Conservation (phyloP, 345 rosid genomes). For the Dipteronia dyeriana region DNA sequence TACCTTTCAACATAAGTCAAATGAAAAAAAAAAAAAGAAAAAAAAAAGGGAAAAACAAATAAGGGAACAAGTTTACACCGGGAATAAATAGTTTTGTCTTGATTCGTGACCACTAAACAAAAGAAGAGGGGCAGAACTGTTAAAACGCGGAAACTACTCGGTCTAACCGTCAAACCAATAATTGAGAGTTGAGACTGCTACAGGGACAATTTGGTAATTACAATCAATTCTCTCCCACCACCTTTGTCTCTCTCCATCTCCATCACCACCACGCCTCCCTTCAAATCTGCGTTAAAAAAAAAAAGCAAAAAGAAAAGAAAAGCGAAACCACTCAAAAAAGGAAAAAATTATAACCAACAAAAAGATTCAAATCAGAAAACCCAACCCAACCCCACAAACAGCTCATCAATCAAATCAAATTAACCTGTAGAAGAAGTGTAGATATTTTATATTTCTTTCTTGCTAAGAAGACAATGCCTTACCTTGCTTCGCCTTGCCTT, state of each 20-base stretch:
- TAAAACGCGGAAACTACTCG: not conserved
- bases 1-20: too few relatives aligned
- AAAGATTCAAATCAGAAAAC: not conserved
- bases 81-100: too few relatives aligned
- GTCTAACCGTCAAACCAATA: not conserved
- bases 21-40: too few relatives aligned
- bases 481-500: not conserved
- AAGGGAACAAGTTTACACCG: too few relatives aligned
- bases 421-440: not conserved
- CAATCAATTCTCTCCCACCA: not conserved
- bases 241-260: not conserved
- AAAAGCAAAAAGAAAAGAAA: not conserved
- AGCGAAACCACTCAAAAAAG: not conserved
- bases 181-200: too few relatives aligned
- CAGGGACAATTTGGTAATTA: not conserved
- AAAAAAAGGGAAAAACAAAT: too few relatives aligned
- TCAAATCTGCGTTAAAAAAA: not conserved
- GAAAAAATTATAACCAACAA: not conserved
- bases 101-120: too few relatives aligned
- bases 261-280: not conserved
- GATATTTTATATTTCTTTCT: not conserved
- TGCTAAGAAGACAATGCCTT: not conserved
- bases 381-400: conserved; percentile 11
- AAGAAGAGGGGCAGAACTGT: not conserved
- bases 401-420: not conserved